Evolutionary conservation across 148 eudicot genomes (phyloP).

Genomic region (Dysphania ambrosioides): DNA sequence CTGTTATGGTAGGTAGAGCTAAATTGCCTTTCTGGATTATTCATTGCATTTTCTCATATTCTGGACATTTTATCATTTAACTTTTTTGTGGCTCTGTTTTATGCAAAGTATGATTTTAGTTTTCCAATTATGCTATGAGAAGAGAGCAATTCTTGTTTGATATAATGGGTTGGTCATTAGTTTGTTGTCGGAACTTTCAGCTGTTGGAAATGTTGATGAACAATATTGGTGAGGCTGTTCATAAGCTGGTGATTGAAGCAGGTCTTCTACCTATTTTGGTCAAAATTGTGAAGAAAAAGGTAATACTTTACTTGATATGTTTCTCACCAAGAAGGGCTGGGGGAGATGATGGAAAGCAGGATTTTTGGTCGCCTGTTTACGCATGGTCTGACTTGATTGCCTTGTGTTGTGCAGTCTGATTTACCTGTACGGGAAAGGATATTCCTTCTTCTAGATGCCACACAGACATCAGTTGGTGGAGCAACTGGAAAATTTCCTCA

Average conservation of each 20-base stretch:
- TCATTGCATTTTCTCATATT: neutral
- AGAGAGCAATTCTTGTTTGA: neutral
- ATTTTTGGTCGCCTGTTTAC: neutral
- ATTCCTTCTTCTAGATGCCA: conserved; percentile 96
- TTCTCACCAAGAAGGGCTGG: neutral
- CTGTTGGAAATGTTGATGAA: conserved; percentile 92
- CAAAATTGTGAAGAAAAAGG: conserved; percentile 97
- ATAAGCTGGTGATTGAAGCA: conserved; percentile 81
- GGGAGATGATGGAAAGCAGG: neutral
- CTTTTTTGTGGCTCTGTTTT: neutral
- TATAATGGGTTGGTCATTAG: conserved; percentile 5
- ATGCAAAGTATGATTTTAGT: neutral
- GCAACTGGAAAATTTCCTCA: conserved; percentile 84
- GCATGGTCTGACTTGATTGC: conserved; percentile 20
- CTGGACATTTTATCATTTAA: neutral
- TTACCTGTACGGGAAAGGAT: conserved; percentile 83
- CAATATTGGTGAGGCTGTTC: conserved; percentile 90
- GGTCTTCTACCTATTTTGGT: conserved; percentile 73
- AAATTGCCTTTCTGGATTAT: conserved; percentile 17
- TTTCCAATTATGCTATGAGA: neutral
- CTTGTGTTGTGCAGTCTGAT: conserved; percentile 57
- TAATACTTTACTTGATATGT: conserved; percentile 8
- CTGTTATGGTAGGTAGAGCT: conserved; percentile 65
- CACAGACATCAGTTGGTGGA: conserved; percentile 93
- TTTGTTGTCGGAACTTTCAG: conserved; percentile 38